A percentile compares a stretch with the other conserved stretches of the same genome.
Conservation (phyloP, 352 stramenopile genomes). For the Pythium sp. region DNA sequence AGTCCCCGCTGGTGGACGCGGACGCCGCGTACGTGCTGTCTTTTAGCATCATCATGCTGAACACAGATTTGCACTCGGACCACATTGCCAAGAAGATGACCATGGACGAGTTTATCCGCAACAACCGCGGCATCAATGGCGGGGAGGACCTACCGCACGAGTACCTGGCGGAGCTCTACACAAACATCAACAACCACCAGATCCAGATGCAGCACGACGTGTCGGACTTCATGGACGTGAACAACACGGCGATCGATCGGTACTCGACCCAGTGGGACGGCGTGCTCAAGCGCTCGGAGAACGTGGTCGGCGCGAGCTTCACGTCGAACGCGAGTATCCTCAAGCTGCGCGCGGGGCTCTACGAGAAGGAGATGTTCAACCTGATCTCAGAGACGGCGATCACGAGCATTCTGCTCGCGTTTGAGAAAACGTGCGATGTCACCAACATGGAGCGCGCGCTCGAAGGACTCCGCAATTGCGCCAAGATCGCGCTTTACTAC, state of each 20-base stretch:
- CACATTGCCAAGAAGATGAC: slow-evolving; percentile 90
- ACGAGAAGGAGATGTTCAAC: slow-evolving; percentile 89
- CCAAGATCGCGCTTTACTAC: slow-evolving; percentile 86
- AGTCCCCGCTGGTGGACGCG: slow-evolving; percentile 61
- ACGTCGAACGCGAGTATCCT: slow-evolving; percentile 84
- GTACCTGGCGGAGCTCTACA: slow-evolving; percentile 75
- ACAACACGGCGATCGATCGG: slow-evolving; percentile 62
- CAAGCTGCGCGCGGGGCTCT: slow-evolving; percentile 78
- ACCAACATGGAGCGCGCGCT: slow-evolving; percentile 83
- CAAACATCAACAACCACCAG: slow-evolving; percentile 79
- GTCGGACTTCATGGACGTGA: slow-evolving; percentile 72
- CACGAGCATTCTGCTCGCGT: slow-evolving; percentile 76
- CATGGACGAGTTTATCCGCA: slow-evolving; percentile 82
- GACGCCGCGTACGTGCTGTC: slow-evolving; percentile 96
- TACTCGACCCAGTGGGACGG: slow-evolving; percentile 89
- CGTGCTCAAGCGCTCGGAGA: slow-evolving; percentile 82
- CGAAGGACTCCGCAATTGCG: slow-evolving; percentile 79
- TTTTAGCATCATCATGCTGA: slow-evolving; percentile 99
- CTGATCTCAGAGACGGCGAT: slow-evolving; percentile 78
- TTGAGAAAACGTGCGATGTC: slow-evolving; percentile 81
- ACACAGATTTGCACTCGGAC: slow-evolving; percentile 98
- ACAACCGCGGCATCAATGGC: slow-evolving; percentile 85
- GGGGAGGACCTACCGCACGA: slow-evolving; percentile 69
- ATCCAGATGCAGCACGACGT: slow-evolving; percentile 90
- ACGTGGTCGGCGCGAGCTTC: slow-evolving; percentile 85